These are phyloP conservation scores for Fonsecaea pugnacius DNA, from an alignment of 2,329 filamentous ascomycete genomes.

Conservation along the genomic window DNA sequence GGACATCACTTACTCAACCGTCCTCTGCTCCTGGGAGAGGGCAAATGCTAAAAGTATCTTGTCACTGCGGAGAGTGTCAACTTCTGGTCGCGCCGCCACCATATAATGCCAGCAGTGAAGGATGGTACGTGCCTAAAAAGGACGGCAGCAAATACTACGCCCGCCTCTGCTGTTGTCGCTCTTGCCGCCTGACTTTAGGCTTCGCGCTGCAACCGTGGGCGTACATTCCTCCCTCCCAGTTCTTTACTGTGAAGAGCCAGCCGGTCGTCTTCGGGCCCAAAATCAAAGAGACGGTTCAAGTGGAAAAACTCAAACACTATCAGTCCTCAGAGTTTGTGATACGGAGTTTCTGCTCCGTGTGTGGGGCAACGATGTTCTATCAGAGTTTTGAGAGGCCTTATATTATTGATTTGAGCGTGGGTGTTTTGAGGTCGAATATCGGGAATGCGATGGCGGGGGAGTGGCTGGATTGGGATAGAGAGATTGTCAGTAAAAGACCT, in stretches of 20 bases:
- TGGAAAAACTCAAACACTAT: slow-evolving; percentile 53
- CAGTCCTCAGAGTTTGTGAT: slow-evolving; percentile 58
- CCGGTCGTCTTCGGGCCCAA: slow-evolving; percentile 46
- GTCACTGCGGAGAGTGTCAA: slow-evolving; percentile 53
- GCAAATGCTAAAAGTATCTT: slow-evolving; percentile 24
- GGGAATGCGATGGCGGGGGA: slow-evolving; percentile 58
- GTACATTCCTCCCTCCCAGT: slow-evolving; percentile 65
- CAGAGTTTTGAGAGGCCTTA: slow-evolving; percentile 57
- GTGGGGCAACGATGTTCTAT: slow-evolving; percentile 70
- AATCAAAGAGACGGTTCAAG: slow-evolving; percentile 38
- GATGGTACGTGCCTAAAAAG: slow-evolving; percentile 53
- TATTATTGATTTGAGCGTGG: slow-evolving; percentile 67
- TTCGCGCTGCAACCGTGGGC: slow-evolving; percentile 70
- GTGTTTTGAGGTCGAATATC: slow-evolving; percentile 56
- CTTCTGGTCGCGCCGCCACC: slow-evolving; percentile 62
- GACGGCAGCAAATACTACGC: slow-evolving; percentile 62
- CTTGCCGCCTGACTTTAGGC: slow-evolving; percentile 64
- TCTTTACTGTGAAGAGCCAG: slow-evolving; percentile 50
- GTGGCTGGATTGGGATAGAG: slow-evolving; percentile 67
- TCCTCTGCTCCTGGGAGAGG: slow-evolving; percentile 5
- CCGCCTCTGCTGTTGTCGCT: slow-evolving; percentile 64
- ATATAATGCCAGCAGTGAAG: slow-evolving; percentile 49
- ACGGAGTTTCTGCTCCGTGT: slow-evolving; percentile 65
- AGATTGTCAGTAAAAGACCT: slow-evolving; percentile 62
- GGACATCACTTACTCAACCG: slow-evolving; percentile 1